Evolutionary conservation across 2,329 filamentous ascomycete species (phyloP).

Genomic region (Monascus ruber): DNA sequence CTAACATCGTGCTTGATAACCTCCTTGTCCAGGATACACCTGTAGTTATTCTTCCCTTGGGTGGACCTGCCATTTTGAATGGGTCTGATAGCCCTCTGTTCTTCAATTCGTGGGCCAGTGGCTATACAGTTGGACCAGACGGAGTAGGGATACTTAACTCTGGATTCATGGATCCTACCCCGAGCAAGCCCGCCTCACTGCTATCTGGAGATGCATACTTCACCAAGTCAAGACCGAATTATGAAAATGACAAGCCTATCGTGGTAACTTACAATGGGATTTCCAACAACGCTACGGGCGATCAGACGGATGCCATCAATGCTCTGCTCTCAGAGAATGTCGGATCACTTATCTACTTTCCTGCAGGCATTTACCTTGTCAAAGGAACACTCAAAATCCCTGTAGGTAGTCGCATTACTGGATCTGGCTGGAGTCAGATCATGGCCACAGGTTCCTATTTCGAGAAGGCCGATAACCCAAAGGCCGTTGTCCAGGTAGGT

Average conservation of each 20-base stretch:
- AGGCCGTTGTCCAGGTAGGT: slow-evolving; percentile 17
- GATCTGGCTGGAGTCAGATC: slow-evolving; percentile 38
- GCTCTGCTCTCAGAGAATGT: slow-evolving; percentile 8
- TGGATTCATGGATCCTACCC: too few species aligned
- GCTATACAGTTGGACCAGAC: too few species aligned
- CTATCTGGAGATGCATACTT: too few species aligned
- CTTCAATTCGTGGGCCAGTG: too few species aligned
- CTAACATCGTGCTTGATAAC: slow-evolving; percentile 4
- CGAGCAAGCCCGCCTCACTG: too few species aligned
- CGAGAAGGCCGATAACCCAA: slow-evolving; percentile 12
- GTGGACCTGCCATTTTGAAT: slow-evolving; percentile 6
- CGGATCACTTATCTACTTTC: slow-evolving; percentile 54
- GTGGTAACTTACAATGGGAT: too few species aligned
- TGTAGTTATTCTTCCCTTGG: slow-evolving; percentile 7
- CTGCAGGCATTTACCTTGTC: slow-evolving; percentile 62
- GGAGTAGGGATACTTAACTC: too few species aligned
- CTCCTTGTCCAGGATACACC: slow-evolving; percentile 12
- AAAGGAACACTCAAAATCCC: slow-evolving; percentile 60
- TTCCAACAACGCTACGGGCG: too few species aligned
- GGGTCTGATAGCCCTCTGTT: background rate
- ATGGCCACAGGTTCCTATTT: slow-evolving; percentile 22
- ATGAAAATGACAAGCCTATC: too few species aligned
- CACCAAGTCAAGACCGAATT: too few species aligned
- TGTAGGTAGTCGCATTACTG: slow-evolving; percentile 44
- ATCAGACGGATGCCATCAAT: slow-evolving; percentile 1